phyloP scores from a whole-genome alignment of 2,329 filamentous ascomycete genomes.

The Podosphaera xanthii region DNA sequence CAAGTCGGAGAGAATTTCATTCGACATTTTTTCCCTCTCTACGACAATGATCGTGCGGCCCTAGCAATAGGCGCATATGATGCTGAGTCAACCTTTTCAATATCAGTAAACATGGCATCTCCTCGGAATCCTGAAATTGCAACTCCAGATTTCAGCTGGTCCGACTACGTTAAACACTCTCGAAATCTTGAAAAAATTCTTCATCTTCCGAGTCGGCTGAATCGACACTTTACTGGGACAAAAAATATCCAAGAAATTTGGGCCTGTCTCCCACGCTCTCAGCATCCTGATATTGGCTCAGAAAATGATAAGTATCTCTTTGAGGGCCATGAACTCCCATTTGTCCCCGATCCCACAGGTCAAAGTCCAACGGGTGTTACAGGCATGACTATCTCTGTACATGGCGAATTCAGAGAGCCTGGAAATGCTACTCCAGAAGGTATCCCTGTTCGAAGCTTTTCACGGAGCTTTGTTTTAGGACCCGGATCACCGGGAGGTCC shows the following conservation, averaged over 20 bases:
- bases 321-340: conserved; percentile 54
- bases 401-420: conserved; percentile 65
- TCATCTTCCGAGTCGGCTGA: conserved; percentile 33
- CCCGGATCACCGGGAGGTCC: conserved; percentile 39
- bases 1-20: conserved; percentile 58
- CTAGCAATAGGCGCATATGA: conserved; percentile 53
- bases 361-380: conserved; percentile 44
- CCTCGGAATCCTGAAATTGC: conserved; percentile 23
- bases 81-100: conserved; percentile 47
- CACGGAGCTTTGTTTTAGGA: conserved; percentile 57
- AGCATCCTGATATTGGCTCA: conserved; percentile 46
- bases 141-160: conserved; percentile 35
- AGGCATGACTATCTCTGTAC: conserved; percentile 55
- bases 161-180: conserved; percentile 52
- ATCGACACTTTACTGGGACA: conserved; percentile 41
- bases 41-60: conserved; percentile 44
- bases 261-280: conserved; percentile 46
- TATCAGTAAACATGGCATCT: conserved; percentile 44
- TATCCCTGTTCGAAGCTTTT: conserved; percentile 52
- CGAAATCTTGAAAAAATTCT: conserved; percentile 55
- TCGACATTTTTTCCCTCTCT: conserved; percentile 47
- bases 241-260: conserved; percentile 45
- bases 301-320: conserved; percentile 56
- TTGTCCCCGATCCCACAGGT: conserved; percentile 45
- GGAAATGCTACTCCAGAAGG: conserved; percentile 27